A percentile compares a stretch with the other conserved stretches of the same genome.
Conservation (phyloP, 2,329 filamentous ascomycete genomes). For the Phaeophleospora eucalypticola region DNA sequence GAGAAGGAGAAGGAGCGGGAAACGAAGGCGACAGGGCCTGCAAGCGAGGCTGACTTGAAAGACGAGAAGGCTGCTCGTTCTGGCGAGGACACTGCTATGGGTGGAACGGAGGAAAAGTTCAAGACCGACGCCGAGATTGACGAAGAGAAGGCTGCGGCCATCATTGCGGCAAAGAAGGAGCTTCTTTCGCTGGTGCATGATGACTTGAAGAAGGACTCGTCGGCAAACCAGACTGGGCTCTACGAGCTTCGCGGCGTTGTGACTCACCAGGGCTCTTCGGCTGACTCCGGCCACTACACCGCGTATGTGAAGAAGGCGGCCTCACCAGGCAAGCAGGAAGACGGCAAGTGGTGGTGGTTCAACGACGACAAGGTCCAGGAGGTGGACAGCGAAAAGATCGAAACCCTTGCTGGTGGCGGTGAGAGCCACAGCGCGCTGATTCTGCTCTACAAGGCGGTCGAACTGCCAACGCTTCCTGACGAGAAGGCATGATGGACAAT, state of each 20-base stretch:
- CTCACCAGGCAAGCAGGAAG: slow-evolving; percentile 74
- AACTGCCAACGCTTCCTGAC: slow-evolving; percentile 51
- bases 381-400: slow-evolving; percentile 86
- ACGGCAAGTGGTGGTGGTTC: slow-evolving; percentile 99
- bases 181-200: slow-evolving; percentile 73
- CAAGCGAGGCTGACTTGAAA: slow-evolving; percentile 41
- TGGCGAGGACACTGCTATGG: slow-evolving; percentile 69
- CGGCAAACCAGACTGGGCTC: slow-evolving; percentile 86
- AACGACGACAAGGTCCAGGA: slow-evolving; percentile 97
- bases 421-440: slow-evolving; percentile 81
- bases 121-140: slow-evolving; percentile 95
- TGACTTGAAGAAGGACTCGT: slow-evolving; percentile 69
- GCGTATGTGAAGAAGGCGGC: slow-evolving; percentile 95
- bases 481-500: slow-evolving; percentile 3
- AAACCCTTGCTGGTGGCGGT: slow-evolving; percentile 76
- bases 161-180: slow-evolving; percentile 82
- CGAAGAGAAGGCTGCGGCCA: slow-evolving; percentile 70
- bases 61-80: slow-evolving; percentile 44
- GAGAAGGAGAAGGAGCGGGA: slow-evolving; percentile 60
- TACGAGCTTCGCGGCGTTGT: slow-evolving; percentile 94
- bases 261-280: slow-evolving; percentile 93
- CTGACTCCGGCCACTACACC: slow-evolving; percentile 97
- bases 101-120: slow-evolving; percentile 71
- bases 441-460: slow-evolving; percentile 70
- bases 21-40: slow-evolving; percentile 30